phyloP scores from a whole-genome alignment of 768 basidiomycete genomes.

The Albatrellus ellisii region DNA sequence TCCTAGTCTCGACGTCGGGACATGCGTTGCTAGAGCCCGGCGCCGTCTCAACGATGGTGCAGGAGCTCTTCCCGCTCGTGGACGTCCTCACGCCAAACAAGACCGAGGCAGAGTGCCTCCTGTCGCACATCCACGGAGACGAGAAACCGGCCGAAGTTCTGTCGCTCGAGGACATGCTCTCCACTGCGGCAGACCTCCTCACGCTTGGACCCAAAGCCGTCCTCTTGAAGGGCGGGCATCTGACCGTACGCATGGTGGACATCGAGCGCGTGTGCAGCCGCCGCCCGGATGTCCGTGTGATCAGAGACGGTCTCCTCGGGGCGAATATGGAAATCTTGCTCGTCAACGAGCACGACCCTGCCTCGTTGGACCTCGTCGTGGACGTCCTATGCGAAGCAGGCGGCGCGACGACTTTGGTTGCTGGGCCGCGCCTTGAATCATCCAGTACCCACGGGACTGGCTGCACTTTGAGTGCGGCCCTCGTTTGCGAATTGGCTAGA shows the following conservation, averaged over 20 bases:
- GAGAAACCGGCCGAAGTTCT: background rate
- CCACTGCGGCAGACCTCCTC: constrained; percentile 36
- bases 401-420: constrained; percentile 33
- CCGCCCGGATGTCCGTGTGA: background rate
- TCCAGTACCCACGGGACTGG: constrained; percentile 85
- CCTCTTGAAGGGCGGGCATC: constrained; percentile 80
- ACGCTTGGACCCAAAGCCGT: constrained; percentile 40
- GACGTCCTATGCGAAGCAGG: constrained; percentile 43
- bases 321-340: constrained; percentile 57
- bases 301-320: constrained; percentile 20
- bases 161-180: constrained; percentile 46
- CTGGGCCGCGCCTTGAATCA: constrained; percentile 49
- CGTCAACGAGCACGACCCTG: constrained; percentile 13
- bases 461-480: constrained; percentile 79
- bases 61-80: constrained; percentile 58
- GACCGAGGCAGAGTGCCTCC: constrained; percentile 61
- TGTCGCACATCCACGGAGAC: constrained; percentile 24
- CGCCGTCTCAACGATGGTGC: constrained; percentile 46
- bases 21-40: constrained; percentile 59
- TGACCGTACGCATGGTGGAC: constrained; percentile 33
- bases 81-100: constrained; percentile 78
- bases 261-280: constrained; percentile 17
- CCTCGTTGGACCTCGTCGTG: constrained; percentile 32
- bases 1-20: constrained; percentile 85
- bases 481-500: constrained; percentile 52